Evolutionary conservation across 495 filamentous ascomycete genomes (phyloP), one percentile per base, ranked within the genome.

Genomic region (Eremomyces bilateralis): DNA sequence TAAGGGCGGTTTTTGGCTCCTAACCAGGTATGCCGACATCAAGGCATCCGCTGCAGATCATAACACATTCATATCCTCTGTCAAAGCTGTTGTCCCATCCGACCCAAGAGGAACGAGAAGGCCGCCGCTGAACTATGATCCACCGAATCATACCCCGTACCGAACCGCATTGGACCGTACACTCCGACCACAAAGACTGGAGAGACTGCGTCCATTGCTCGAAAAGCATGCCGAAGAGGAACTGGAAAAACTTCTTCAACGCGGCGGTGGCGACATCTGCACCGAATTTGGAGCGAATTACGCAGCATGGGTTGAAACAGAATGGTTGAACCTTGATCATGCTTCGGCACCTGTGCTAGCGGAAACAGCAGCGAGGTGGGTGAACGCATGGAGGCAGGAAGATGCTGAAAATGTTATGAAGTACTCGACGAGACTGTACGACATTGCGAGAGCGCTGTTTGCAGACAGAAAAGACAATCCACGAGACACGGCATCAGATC

Each of bases 1-100:
- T 15, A 21, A 42, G 19, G 29, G 22, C 15, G 40, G 40, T 8
- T 42, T 15, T 30, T 42, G 37, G 40, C 21, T 42, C 21, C 25
- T 42, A 4, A 42, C 40, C n/a, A 4, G 37, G 29, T 42, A 42
- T 30, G 40, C 38, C 12, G 40, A 42, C 21, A 32, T 42, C 19
- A 42, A 42, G 17, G 11, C 12, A 4, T 31, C 37, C 11, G 40
- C 37, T 8, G 18, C 28, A 5, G 35, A 42, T 21, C 32, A 35
- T n/a, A 15, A 15, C 11, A 42, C 40, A 10, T 40, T 33, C 20
- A 42, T 42, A 3, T 42, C 40, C 4, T 40, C 36, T 11, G 36
- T 42, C 18, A 39, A 38, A 19, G 40, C 40, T 21, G 36, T 42
- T 21, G 27, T 42, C 10, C 40, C 30, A 11, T 33, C 24, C 20